phyloP scores from a whole-genome alignment of 2,329 filamentous ascomycete genomes.

The Trichothecium sympodiale region DNA sequence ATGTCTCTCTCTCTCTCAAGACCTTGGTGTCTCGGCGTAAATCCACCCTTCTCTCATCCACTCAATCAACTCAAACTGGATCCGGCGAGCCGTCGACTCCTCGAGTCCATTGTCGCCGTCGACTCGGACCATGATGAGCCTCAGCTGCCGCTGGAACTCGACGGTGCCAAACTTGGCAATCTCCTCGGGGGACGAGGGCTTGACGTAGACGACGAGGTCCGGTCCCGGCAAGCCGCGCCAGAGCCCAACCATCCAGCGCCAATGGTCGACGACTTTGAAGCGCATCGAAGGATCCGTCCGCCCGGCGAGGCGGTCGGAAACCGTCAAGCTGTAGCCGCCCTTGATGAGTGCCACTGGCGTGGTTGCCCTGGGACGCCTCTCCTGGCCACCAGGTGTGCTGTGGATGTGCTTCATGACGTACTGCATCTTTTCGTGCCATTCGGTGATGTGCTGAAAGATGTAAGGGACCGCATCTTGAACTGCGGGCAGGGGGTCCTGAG shows the following conservation, averaged over 20 bases:
- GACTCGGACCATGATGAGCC: slow-evolving; percentile 44
- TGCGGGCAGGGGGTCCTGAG: slow-evolving; percentile 9
- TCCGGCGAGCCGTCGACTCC: slow-evolving; percentile 59
- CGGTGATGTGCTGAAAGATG: slow-evolving; percentile 58
- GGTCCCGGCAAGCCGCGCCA: slow-evolving; percentile 81
- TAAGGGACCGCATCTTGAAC: slow-evolving; percentile 33
- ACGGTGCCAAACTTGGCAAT: slow-evolving; percentile 33
- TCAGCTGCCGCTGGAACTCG: slow-evolving; percentile 41
- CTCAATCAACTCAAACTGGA: slow-evolving; percentile 83
- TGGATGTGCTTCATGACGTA: slow-evolving; percentile 49
- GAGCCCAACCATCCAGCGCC: slow-evolving; percentile 92
- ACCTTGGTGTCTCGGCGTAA: not conserved
- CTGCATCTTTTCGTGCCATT: slow-evolving; percentile 66
- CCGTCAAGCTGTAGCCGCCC: slow-evolving; percentile 67
- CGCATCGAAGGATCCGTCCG: slow-evolving; percentile 60
- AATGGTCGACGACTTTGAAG: slow-evolving; percentile 80
- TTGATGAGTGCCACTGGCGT: slow-evolving; percentile 67
- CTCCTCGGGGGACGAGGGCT: slow-evolving; percentile 23
- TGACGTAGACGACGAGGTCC: slow-evolving; percentile 65
- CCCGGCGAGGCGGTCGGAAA: slow-evolving; percentile 65
- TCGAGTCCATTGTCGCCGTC: slow-evolving; percentile 35
- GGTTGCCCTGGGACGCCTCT: slow-evolving; percentile 10
- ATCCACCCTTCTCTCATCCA: slow-evolving; percentile 44
- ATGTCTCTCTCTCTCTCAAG: not conserved
- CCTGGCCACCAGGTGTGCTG: slow-evolving; percentile 5